Percentiles rank a stretch among this genome's conserved stretches.
Evolutionary conservation across 805 yeast genomes (phyloP).

Genomic region (Metschnikowia colocasiae): DNA sequence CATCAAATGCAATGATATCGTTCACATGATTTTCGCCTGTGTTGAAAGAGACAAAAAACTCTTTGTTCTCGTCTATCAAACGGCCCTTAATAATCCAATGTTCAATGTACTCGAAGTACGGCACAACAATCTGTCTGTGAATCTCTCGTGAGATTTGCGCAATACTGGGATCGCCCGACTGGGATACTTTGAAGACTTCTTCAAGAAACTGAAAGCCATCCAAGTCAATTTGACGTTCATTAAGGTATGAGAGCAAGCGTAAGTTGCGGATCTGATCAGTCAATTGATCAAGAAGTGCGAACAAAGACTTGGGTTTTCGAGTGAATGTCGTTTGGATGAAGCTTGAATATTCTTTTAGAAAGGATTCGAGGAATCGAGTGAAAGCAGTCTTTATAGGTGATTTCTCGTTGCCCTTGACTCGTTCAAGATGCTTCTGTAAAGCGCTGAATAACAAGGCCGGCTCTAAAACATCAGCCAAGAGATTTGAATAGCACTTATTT

Average conservation of each 20-base stretch:
- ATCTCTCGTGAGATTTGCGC: slow-evolving; percentile 40
- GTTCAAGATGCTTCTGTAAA: slow-evolving; percentile 32
- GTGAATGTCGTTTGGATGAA: slow-evolving; percentile 35
- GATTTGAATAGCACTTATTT: slow-evolving; percentile 53
- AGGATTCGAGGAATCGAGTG: slow-evolving; percentile 43
- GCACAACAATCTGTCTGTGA: slow-evolving; percentile 45
- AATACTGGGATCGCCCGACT: slow-evolving; percentile 63
- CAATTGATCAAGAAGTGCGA: slow-evolving; percentile 39
- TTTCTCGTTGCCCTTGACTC: slow-evolving; percentile 23
- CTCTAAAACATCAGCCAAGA: slow-evolving; percentile 58
- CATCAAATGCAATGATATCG: slow-evolving; percentile 30
- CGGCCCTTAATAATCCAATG: slow-evolving; percentile 73
- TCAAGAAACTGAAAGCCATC: slow-evolving; percentile 54
- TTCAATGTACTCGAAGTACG: slow-evolving; percentile 57
- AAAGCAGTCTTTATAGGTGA: slow-evolving; percentile 66
- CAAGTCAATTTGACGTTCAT: slow-evolving; percentile 26
- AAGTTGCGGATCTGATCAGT: slow-evolving; percentile 52
- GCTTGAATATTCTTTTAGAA: slow-evolving; percentile 32
- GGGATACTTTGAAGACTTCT: slow-evolving; percentile 44
- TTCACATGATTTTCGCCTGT: slow-evolving; percentile 27
- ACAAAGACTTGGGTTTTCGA: slow-evolving; percentile 26
- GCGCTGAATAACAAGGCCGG: slow-evolving; percentile 64
- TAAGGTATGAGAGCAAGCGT: slow-evolving; percentile 52
- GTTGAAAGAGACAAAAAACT: slow-evolving; percentile 55
- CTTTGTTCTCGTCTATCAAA: slow-evolving; percentile 49